Evolutionary conservation across 1,284 basidiomycete species (phyloP), one percentile per base, ranked within the genome.

Genomic region (Ganoderma lingzhi): DNA sequence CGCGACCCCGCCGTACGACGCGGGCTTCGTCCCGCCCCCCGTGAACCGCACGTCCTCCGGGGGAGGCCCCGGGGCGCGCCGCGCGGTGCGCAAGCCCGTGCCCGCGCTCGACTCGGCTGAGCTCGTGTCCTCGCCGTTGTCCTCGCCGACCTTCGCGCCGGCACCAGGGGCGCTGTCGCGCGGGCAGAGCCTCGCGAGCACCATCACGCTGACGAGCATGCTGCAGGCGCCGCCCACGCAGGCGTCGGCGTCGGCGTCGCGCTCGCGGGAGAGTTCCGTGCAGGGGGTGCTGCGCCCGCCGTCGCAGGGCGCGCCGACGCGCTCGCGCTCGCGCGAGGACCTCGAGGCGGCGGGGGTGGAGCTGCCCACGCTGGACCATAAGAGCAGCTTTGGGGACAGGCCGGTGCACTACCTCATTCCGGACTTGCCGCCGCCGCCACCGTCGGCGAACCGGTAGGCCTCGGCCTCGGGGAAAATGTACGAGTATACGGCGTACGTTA

Each of bases 71-170:
- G 62, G 61, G 30, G 70, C 66, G 10, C 71, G 76, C 39, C 75
- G 77, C n/a, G 70, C 78, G 30, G 62, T 75, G 30, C 78, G 83
- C 62, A 85, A 85, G 76, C 84, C 85, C 2, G 84, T 85, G 23
- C 85, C 85, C 19, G 77, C 79, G 32, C 85, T 81, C 69, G 74
- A 78, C 63, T 67, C 65, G 30, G 65, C 67, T 17, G 71, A 66
- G 14, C 17, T 56, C 61, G n/a, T 41, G 73, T 81, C 83, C 2
- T 83, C 84, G 14, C 83, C 84, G 10, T 76, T 80, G 19, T n/a
- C 45, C 10, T 42, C 45, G 19, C 42, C 65, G 35, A 65, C 63
- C n/a, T 30, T 35, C 37, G 64, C 10, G 44, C 58, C 41, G 65
- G 69, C 60, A 51, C 3, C 48, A 1, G 23, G 23, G 23, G 23